phyloP scores from a whole-genome alignment of 2,329 filamentous ascomycete genomes.

The Cordyceps pruinosa region DNA sequence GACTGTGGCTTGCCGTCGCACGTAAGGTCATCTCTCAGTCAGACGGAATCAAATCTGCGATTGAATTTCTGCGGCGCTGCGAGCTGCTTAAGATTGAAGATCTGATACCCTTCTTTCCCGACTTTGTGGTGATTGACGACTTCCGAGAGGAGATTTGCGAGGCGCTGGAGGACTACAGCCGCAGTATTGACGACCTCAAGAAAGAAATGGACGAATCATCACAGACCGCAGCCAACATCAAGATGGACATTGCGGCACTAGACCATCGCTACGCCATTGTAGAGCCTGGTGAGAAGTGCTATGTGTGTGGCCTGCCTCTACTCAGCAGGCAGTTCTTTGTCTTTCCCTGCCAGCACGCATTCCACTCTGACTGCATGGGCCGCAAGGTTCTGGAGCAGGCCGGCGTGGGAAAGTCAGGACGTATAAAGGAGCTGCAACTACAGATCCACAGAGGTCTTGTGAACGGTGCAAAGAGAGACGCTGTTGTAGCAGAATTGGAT shows the following conservation, averaged over 20 bases:
- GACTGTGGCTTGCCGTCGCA: conserved; percentile 90
- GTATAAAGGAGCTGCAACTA: conserved; percentile 79
- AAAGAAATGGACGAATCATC: conserved; percentile 95
- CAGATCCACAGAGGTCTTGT: conserved; percentile 73
- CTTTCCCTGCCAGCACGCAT: conserved; percentile 96
- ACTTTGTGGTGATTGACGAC: conserved; percentile 97
- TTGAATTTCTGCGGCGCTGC: conserved; percentile 87
- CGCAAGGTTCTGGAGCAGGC: conserved; percentile 77
- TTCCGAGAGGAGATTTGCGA: conserved; percentile 98
- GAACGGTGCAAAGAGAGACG: conserved; percentile 65
- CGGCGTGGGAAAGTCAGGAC: conserved; percentile 65
- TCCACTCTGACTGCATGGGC: conserved; percentile 91
- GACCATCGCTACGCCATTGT: conserved; percentile 93
- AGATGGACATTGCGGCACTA: conserved; percentile 76
- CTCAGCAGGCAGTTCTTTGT: conserved; percentile 94
- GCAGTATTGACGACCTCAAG: conserved; percentile 80
- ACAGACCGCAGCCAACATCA: conserved; percentile 83
- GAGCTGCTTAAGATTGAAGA: conserved; percentile 93
- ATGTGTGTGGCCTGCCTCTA: conserved; percentile 77
- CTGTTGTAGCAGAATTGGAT: conserved; percentile 81
- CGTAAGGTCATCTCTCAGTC: conserved; percentile 86
- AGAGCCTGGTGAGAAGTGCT: conserved; percentile 91
- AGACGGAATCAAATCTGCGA: conserved; percentile 83
- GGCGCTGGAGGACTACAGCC: conserved; percentile 87
- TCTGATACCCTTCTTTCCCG: conserved; percentile 94